These are phyloP conservation scores for Acanthamoeba divionensis DNA, from an alignment of 208 protist genomes.

Conservation along the genomic window DNA sequence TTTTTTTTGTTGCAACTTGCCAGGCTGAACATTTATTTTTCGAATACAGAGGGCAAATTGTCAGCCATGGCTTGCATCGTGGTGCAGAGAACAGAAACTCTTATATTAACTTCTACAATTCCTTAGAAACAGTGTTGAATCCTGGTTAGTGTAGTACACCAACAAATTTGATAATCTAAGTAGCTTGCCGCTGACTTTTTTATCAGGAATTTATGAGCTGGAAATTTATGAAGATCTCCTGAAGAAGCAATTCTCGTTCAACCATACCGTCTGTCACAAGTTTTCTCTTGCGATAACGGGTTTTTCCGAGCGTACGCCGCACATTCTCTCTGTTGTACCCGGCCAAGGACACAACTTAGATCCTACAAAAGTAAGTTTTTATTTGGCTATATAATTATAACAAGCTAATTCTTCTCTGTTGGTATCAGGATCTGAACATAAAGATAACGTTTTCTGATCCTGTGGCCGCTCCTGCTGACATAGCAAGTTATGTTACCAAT, in stretches of 20 bases:
- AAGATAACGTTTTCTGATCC: slow-evolving; percentile 27
- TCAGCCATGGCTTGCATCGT: not conserved
- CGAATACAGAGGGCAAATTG: too few species aligned
- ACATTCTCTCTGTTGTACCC: slow-evolving; percentile 1
- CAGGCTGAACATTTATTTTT: too few species aligned
- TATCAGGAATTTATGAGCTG: not conserved
- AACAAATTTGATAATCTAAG: too few species aligned
- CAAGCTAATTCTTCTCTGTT: not conserved
- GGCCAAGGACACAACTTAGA: slow-evolving; percentile 31
- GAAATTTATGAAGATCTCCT: slow-evolving; percentile 34
- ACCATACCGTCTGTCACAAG: slow-evolving; percentile 1
- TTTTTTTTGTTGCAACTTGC: too few species aligned
- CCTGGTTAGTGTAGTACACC: not conserved
- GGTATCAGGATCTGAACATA: not conserved
- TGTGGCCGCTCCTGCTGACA: not conserved
- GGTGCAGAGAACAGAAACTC: slow-evolving; percentile 12
- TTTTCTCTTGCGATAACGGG: not conserved
- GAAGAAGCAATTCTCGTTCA: not conserved
- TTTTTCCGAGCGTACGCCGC: slow-evolving; percentile 15
- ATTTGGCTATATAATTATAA: not conserved
- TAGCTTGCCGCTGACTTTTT: too few species aligned
- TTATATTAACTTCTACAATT: slow-evolving; percentile 45
- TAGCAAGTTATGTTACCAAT: not conserved
- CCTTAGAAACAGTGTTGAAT: not conserved
- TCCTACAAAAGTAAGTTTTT: not conserved